Evolutionary conservation across 805 yeast genomes (phyloP), one percentile per base, ranked within the genome.

Genomic region (Zygosaccharomyces pseudorouxii): DNA sequence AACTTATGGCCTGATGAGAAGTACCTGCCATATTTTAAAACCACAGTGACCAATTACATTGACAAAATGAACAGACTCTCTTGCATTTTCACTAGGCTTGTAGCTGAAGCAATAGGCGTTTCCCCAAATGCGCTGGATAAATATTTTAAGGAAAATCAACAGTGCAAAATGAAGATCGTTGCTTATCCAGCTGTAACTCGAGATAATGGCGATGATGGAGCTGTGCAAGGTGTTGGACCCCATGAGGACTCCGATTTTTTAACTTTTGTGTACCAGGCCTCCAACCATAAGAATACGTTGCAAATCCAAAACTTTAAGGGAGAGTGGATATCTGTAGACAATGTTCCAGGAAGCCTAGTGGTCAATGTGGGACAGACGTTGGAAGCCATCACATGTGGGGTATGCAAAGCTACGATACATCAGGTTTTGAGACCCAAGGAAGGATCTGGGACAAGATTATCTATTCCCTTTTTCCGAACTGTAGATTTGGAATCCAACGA

Each of bases 221-320:
- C 62, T 6, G 64, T 48, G 9, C 82, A 78, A 55, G 85, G 84
- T 0, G 77, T 74, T 14, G 86, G 86, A 1, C 82, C 85, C 3
- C 89, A 83, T 57, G 73, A 85, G 49, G 89, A 84, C 56, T 77
- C 82, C 3, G 85, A 80, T 47, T 70, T 82, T 56, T 58, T 82
- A 25, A 81, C 86, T 0, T 79, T 72, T 58, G 79, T 82, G 10
- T 77, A 73, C 54, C 86, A 82, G 57, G 85, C 80, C 9, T 68
- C 77, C 1, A 67, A 63, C 12, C 78, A 74, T 48, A 63, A 59
- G 3, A 71, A 78, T 33, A 79, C 83, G 1, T 67, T 80, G 31
- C 81, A 80, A 55, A 84, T 79, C 8, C 76, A 78, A 50, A 76
- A 76, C 51, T 71, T 74, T 51, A 72, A 75, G 42, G 83, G 83